phyloP scores from a whole-genome alignment of 1,284 basidiomycete genomes.

The Mycena sp. region DNA sequence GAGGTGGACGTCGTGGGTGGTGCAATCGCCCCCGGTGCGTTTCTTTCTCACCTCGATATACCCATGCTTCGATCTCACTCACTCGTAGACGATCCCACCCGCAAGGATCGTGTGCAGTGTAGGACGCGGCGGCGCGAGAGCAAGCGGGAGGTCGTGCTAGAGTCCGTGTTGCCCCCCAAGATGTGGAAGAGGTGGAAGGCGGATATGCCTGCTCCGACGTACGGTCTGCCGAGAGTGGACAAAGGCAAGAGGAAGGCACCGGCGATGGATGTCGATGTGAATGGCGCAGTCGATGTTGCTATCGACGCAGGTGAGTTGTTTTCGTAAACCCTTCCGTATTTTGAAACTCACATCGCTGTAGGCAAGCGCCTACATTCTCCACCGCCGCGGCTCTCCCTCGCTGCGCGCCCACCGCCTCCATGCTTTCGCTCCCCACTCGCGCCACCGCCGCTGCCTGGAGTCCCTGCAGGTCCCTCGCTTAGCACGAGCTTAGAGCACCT shows the following conservation, averaged over 20 bases:
- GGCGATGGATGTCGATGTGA: background rate
- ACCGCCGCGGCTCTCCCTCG: background rate
- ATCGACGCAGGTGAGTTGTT: slow-evolving; percentile 5
- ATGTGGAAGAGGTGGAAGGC: slow-evolving; percentile 4
- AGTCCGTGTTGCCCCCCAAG: background rate
- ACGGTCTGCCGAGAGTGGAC: slow-evolving; percentile 2
- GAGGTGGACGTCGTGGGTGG: slow-evolving; percentile 5
- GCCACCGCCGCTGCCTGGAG: no score
- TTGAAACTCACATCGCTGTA: slow-evolving; percentile 1
- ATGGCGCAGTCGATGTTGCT: background rate
- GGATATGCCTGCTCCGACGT: background rate
- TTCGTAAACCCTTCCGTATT: slow-evolving; percentile 3
- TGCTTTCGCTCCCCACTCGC: background rate
- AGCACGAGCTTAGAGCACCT: background rate
- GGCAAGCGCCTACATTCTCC: no score
- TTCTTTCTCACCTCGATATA: background rate
- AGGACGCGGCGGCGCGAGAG: background rate
- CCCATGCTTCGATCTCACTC: background rate
- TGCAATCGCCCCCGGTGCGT: slow-evolving; percentile 1
- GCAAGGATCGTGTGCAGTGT: background rate
- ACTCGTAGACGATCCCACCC: background rate
- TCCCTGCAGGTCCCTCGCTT: background rate
- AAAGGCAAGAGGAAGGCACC: no score
- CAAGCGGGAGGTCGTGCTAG: background rate
- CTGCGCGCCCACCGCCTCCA: background rate